A percentile compares a stretch with the other conserved stretches of the same genome.
Conservation (phyloP, 306 rosid genomes). For the Fragaria vesca region DNA sequence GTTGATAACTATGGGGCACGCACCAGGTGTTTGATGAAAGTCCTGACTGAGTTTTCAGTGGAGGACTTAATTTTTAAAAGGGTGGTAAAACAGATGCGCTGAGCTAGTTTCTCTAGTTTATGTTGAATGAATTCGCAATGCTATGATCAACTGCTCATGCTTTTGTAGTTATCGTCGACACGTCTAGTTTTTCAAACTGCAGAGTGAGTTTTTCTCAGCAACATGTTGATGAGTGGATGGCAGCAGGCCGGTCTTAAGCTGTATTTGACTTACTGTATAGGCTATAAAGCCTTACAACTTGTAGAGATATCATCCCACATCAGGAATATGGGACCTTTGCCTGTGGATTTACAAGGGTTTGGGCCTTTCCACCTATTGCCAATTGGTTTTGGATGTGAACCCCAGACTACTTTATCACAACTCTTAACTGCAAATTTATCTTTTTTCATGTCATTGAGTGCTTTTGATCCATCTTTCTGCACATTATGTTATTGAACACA, state of each 20-base stretch:
- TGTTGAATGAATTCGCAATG: not conserved
- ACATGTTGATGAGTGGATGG: not conserved
- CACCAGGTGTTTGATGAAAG: not conserved
- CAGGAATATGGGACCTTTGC: too few relatives aligned
- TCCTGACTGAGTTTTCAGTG: not conserved
- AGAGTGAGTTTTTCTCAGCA: not conserved
- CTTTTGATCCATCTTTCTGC: not conserved
- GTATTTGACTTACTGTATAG: not conserved
- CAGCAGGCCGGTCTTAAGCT: not conserved
- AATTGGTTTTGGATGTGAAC: too few relatives aligned
- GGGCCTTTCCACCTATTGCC: too few relatives aligned
- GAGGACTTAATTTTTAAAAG: not conserved
- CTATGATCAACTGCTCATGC: not conserved
- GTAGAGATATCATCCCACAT: too few relatives aligned
- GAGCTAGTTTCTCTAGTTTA: not conserved
- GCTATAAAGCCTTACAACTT: too few relatives aligned
- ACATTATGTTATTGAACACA: not conserved
- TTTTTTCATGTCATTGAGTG: not conserved
- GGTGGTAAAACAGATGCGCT: not conserved
- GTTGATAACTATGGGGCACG: not conserved
- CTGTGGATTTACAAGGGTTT: too few relatives aligned
- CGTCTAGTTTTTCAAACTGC: not conserved
- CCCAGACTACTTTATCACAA: not conserved
- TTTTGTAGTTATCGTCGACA: not conserved
- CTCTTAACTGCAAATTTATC: not conserved